phyloP scores from a whole-genome alignment of 441 rosid genomes.

The California macrophylla region DNA sequence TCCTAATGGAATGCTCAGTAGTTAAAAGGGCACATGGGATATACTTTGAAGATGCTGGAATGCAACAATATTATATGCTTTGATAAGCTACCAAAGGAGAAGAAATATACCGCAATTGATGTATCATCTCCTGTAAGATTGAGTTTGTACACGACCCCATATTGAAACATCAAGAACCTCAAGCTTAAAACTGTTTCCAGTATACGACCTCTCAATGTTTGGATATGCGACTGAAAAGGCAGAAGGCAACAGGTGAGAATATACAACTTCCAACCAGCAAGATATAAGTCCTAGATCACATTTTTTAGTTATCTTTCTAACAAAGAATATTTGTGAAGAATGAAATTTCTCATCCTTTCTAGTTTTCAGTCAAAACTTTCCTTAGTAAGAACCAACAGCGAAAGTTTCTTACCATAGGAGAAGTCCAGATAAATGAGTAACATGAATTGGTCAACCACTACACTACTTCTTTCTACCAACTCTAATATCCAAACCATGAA shows the following conservation, averaged over 20 bases:
- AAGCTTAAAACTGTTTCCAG: conserved; percentile 76
- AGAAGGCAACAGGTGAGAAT: conserved; percentile 5
- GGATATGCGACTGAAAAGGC: conserved; percentile 65
- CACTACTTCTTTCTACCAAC: neutral
- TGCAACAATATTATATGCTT: conserved; percentile 3
- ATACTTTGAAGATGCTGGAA: neutral
- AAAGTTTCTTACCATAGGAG: neutral
- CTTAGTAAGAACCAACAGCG: neutral
- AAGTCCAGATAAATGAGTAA: neutral
- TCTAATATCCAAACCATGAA: neutral
- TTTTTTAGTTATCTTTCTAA: neutral
- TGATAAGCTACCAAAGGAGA: neutral
- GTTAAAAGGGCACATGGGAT: neutral
- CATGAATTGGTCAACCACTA: neutral
- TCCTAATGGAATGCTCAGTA: neutral
- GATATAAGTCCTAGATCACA: neutral
- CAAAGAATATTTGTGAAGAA: neutral
- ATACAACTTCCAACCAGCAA: neutral
- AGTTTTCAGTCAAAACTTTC: neutral
- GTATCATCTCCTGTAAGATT: conserved; percentile 44
- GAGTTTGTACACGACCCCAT: conserved; percentile 87
- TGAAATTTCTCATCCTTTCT: neutral
- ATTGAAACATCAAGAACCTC: conserved; percentile 88
- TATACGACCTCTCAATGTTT: conserved; percentile 76
- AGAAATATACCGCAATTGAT: conserved; percentile 48